Conservation (phyloP, 164 flowering plant species). For the Magnolia changhungtana region DNA sequence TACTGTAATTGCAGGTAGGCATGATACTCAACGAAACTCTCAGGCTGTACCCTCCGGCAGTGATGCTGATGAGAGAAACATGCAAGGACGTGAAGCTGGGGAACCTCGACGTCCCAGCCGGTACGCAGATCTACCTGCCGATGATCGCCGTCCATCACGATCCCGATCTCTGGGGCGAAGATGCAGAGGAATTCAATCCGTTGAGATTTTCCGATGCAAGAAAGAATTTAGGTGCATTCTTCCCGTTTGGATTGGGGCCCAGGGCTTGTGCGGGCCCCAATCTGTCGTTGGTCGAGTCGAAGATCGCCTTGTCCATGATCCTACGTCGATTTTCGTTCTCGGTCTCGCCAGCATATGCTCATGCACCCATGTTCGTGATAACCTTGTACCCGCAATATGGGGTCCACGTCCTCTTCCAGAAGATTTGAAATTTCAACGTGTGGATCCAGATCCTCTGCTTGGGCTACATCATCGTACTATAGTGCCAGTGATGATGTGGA, state of each 20-base stretch:
- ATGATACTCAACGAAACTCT: slow-evolving; percentile 60
- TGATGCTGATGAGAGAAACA: slow-evolving; percentile 34
- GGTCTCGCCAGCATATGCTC: slow-evolving; percentile 5
- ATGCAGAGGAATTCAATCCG: slow-evolving; percentile 9
- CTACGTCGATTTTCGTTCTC: slow-evolving; percentile 1
- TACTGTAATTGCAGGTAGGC: neutral
- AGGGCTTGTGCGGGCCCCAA: slow-evolving; percentile 8
- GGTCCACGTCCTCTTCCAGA: slow-evolving; percentile 6
- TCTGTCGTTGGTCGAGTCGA: slow-evolving; percentile 2
- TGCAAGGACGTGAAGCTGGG: slow-evolving; percentile 13
- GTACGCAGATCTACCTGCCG: slow-evolving; percentile 3
- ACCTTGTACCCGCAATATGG: slow-evolving; percentile 10
- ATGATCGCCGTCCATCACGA: slow-evolving; percentile 13
- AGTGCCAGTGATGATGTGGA: too few species aligned
- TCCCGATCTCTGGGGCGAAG: slow-evolving; percentile 9
- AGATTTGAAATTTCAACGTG: slow-evolving; percentile 2
- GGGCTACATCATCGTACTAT: too few species aligned
- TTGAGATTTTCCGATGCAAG: slow-evolving; percentile 3
- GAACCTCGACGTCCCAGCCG: neutral
- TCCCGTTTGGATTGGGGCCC: slow-evolving; percentile 10
- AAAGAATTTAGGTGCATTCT: slow-evolving; percentile 2
- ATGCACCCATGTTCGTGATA: slow-evolving; percentile 9
- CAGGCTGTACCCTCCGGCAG: slow-evolving; percentile 57
- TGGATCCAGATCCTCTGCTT: too few species aligned
- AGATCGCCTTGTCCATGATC: slow-evolving; percentile 6